Base-by-base conservation (phyloP, 345 rosid species). In the Litchi chinensis region DNA sequence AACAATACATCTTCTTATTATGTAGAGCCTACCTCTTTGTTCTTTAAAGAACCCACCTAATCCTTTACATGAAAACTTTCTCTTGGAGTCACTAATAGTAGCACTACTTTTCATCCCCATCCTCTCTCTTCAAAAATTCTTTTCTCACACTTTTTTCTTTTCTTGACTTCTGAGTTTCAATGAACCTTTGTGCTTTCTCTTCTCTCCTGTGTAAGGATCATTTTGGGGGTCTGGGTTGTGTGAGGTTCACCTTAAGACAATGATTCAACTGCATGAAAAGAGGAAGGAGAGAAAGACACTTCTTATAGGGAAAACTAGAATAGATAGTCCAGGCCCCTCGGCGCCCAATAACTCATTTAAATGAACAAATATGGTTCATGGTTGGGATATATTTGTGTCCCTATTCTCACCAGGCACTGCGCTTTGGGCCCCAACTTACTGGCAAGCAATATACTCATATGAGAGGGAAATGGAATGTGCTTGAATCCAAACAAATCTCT, bases 21-120 rank as follows among this genome's bases (percentile, higher is more conserved):
- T 86, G 77, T 87, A 90, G 21, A 90, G 83, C 83, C 89, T 84
- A 73, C 91, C 89, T 79, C 85, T 85, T 66, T 83, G 83, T 75
- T 88, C 86, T 79, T 79, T 85, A 44, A 88, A 56, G 50, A 86
- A 88, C 72, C 83, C 81, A 75, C 87, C 84, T 28, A 82, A 28
- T 60, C 85, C 85, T 82, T 85, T 88, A 67, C 77, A 81, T 16
- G 90, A 82, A 52, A 79, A 75, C 80, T 81, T 83, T 70, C 78
- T 85, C 81, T 88, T 85, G 19, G 87, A 83, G 22, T 81, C 75
- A 74, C 76, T 81, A 62, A 76, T 81, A 18, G 67, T 57, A 19
- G 75, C 48, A 41, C 28, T 57, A 57, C 24, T 60, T 69, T 70
- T 81, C 76, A 68, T 80, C 86, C 73, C 80, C 89, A 79, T 83